Conservation (phyloP, 345 rosid species). For the Raphanus raphanistrum region DNA sequence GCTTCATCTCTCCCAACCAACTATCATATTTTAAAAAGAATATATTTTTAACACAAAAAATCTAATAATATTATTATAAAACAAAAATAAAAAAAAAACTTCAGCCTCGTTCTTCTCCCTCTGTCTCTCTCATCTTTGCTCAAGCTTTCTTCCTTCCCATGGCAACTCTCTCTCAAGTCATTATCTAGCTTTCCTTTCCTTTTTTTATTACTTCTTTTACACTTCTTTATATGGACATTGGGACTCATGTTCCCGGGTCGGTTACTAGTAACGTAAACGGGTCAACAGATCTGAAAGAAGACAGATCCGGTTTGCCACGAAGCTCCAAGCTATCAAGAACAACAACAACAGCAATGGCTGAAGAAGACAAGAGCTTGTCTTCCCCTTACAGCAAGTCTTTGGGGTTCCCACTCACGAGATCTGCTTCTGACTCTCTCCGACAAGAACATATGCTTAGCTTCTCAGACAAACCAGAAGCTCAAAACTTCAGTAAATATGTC, state of each 20-base stretch:
- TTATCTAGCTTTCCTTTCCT: conserved; percentile 27
- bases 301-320: conserved; percentile 45
- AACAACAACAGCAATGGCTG: neutral
- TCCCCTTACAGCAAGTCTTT: conserved; percentile 37
- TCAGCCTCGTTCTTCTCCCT: conserved; percentile 34
- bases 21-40: conserved; percentile 13
- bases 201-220: conserved; percentile 6
- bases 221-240: conserved; percentile 49
- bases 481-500: conserved; percentile 36
- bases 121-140: conserved; percentile 22
- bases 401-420: conserved; percentile 49
- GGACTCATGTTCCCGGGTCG: conserved; percentile 51
- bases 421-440: conserved; percentile 43
- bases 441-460: conserved; percentile 61
- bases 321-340: conserved; percentile 41
- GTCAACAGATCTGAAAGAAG: conserved; percentile 40
- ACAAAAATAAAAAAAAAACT: conserved; percentile 11
- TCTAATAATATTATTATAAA: neutral
- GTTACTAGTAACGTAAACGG: conserved; percentile 41
- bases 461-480: conserved; percentile 48
- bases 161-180: conserved; percentile 40
- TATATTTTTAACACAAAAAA: neutral
- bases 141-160: conserved; percentile 39
- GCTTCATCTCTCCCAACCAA: conserved; percentile 35
- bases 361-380: conserved; percentile 28